phyloP scores from a whole-genome alignment of 805 yeast genomes.

The Lachancea cidri region DNA sequence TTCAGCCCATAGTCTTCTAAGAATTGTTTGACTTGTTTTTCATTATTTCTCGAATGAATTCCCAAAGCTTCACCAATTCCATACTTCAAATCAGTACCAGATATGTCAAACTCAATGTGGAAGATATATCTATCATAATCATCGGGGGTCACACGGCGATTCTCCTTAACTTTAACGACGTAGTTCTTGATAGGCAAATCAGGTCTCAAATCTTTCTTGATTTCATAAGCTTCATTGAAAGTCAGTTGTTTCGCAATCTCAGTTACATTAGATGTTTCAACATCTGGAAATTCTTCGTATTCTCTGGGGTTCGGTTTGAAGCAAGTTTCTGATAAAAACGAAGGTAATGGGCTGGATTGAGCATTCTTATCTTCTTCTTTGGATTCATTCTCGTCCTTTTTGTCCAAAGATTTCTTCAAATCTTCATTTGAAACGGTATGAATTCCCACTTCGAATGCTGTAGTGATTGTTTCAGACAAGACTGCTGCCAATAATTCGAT shows the following conservation, averaged over 20 bases:
- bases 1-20: constrained; percentile 66
- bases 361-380: constrained; percentile 34
- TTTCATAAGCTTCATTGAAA: constrained; percentile 74
- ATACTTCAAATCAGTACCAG: constrained; percentile 86
- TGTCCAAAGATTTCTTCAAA: constrained; percentile 15
- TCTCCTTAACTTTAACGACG: constrained; percentile 84
- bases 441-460: constrained; percentile 42
- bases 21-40: constrained; percentile 60
- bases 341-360: constrained; percentile 38
- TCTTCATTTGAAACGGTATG: constrained; percentile 13
- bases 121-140: constrained; percentile 92
- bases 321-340: constrained; percentile 57
- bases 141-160: constrained; percentile 82
- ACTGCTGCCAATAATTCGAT: constrained; percentile 75
- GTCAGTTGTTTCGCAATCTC: constrained; percentile 66
- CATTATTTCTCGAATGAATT: constrained; percentile 82
- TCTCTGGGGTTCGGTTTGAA: constrained; percentile 58
- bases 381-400: constrained; percentile 20
- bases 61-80: constrained; percentile 97
- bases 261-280: constrained; percentile 32
- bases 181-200: constrained; percentile 82
- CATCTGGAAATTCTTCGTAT: constrained; percentile 35
- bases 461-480: constrained; percentile 58
- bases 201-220: constrained; percentile 66
- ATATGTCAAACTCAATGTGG: constrained; percentile 90